Evolutionary conservation across 257 asterid species (phyloP), one percentile per base, ranked within the genome.

Genomic region (Thymus mandschuricus): DNA sequence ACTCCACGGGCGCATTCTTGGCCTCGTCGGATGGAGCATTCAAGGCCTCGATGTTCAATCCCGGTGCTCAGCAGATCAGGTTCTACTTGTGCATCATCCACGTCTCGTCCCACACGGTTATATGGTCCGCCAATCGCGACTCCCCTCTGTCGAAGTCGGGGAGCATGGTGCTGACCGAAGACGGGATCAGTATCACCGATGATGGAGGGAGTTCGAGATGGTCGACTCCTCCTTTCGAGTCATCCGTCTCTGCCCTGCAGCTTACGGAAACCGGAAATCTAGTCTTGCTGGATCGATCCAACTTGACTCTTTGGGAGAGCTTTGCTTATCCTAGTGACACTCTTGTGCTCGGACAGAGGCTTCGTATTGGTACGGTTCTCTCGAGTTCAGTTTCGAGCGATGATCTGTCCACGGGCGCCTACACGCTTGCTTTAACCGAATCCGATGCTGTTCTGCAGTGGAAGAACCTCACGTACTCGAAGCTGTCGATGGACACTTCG

Each of bases 91-190:
- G 88, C 40, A 71, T 92, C 6, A 60, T 89, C 72, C 96, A 89
- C n/a, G 73, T 75, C 4, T 78, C 52, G 10, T 89, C 98, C 8
- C 67, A 86, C 76, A 52, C 82, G 1, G 41, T 92, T 59, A 69
- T 82, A 31, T 92, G 97, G 90, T 81, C 96, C 11, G 98, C 95
- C 3, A 92, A 90, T 72, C 91, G 90, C 0, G 76, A 85, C 62
- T 67, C 81, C 1, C 84, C 97, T 3, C 79, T 85, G 1, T 86
- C 90, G 0, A 54, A 69, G 4, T 80, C 88, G 0, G 96, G 89
- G 29, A 46, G 38, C 31, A 60, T 86, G 75, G 43, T 49, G 8
- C 61, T 92, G 5, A 81, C 92, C 54, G 10, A 34, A 5, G 40
- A 38, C 3, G 94, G 94, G 8, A 64, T 92, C 11, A 59, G 60